Percentiles rank a stretch among this genome's conserved stretches.
Conservation (phyloP, 495 filamentous ascomycete genomes). For the Oidiodendron maius region DNA sequence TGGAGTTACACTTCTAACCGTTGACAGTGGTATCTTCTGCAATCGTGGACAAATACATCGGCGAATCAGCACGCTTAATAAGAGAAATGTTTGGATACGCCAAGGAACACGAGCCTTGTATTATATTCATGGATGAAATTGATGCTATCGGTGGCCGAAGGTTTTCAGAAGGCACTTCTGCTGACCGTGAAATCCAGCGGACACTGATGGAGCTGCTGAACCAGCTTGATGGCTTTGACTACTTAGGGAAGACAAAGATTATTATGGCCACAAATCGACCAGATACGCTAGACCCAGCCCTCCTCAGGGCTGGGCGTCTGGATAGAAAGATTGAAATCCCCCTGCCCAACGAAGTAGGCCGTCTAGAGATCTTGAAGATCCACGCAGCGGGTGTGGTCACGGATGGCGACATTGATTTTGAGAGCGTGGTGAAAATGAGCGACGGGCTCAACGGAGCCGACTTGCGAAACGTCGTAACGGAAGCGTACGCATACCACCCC, state of each 20-base stretch:
- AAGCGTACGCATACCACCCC: constrained; percentile 67
- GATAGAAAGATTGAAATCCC: constrained; percentile 99
- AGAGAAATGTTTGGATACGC: constrained; percentile 99
- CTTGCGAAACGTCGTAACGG: constrained; percentile 95
- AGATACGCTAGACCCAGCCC: constrained; percentile 92
- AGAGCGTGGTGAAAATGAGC: constrained; percentile 99
- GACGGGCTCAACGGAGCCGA: constrained; percentile 97
- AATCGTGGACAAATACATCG: constrained; percentile 99
- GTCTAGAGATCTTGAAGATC: constrained; percentile 98
- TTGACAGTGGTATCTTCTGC: constrained; percentile 91
- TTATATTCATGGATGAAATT: constrained; percentile 99
- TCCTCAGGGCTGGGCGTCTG: constrained; percentile 87
- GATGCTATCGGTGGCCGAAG: constrained; percentile 96
- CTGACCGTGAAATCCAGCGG: constrained; percentile 97
- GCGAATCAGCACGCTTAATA: constrained; percentile 94
- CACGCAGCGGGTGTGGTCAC: constrained; percentile 79
- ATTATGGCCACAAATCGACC: constrained; percentile 99
- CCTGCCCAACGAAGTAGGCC: constrained; percentile 96
- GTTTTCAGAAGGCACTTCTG: constrained; percentile 97
- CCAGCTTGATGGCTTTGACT: constrained; percentile 98
- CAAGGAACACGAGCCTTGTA: constrained; percentile 98
- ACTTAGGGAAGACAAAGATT: constrained; percentile 98
- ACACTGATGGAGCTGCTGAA: constrained; percentile 99
- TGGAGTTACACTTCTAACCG: constrained; percentile 2
- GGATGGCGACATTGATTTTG: constrained; percentile 97